A percentile compares a stretch with the other conserved stretches of the same genome.
phyloP scores from a whole-genome alignment of 2,329 filamentous ascomycete species.

The Drechslerella dactyloides region DNA sequence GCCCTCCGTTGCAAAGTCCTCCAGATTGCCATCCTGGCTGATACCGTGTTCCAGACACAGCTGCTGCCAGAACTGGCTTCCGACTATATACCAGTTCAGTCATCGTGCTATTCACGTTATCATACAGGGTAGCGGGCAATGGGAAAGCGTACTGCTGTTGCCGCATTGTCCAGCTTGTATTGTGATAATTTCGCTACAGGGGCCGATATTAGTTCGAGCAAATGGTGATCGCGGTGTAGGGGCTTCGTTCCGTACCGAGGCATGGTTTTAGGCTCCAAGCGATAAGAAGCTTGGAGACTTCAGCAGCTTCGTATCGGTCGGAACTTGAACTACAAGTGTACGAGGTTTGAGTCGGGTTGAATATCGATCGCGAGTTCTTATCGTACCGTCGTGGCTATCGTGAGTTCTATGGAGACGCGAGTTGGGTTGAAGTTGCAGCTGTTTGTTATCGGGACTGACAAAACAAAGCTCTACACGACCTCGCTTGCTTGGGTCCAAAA shows the following conservation, averaged over 20 bases:
- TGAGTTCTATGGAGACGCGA: constrained; percentile 11
- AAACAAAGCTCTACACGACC: too few relatives aligned
- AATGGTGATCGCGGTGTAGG: neutral
- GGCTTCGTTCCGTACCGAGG: constrained; percentile 23
- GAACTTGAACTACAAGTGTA: neutral
- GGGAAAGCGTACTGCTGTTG: constrained; percentile 83
- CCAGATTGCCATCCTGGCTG: constrained; percentile 93
- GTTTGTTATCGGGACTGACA: constrained; percentile 26
- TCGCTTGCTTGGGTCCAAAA: too few relatives aligned
- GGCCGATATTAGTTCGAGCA: constrained; percentile 15
- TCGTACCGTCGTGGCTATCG: neutral
- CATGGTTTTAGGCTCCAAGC: constrained; percentile 11
- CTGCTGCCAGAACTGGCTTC: constrained; percentile 98
- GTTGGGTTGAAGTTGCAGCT: constrained; percentile 16
- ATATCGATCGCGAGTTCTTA: constrained; percentile 1
- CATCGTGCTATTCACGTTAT: constrained; percentile 1
- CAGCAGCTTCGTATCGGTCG: constrained; percentile 5
- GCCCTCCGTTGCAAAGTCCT: constrained; percentile 96
- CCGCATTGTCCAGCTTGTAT: constrained; percentile 98
- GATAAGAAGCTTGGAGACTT: neutral
- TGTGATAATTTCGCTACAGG: constrained; percentile 91
- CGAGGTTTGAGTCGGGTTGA: neutral
- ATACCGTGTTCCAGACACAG: constrained; percentile 98
- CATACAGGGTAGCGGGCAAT: constrained; percentile 19
- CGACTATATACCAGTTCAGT: constrained; percentile 67